Evolutionary conservation across 331 rosid species (phyloP).

Genomic region (Pyracantha coccinea): DNA sequence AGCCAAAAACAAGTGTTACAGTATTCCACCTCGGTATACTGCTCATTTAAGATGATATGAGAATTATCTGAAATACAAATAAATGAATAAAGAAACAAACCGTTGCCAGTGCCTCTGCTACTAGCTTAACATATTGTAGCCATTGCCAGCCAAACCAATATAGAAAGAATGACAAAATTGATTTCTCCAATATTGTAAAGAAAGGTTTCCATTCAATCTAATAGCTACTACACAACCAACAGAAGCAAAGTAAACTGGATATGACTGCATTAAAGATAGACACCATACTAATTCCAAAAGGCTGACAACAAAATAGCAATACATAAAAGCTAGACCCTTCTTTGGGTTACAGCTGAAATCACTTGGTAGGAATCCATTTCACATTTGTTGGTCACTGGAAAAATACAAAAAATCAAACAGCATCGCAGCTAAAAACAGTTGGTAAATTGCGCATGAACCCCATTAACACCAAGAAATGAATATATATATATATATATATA

Average conservation of each 20-base stretch:
- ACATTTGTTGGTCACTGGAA: not conserved
- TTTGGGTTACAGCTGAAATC: not conserved
- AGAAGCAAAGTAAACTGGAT: not conserved
- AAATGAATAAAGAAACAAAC: no score
- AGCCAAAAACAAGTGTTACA: no score
- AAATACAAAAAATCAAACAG: not conserved
- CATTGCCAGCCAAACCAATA: not conserved
- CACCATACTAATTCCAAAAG: not conserved
- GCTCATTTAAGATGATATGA: no score
- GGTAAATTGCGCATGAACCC: not conserved
- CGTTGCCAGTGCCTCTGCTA: no score
- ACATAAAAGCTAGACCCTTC: not conserved
- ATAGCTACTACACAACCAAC: not conserved
- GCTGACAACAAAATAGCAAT: not conserved
- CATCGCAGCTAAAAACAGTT: not conserved
- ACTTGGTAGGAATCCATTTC: not conserved
- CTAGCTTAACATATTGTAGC: not conserved
- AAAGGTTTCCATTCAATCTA: not conserved
- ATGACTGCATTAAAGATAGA: not conserved
- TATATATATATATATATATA: no score
- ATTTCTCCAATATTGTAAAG: not conserved
- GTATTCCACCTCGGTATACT: no score
- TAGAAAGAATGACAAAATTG: not conserved
- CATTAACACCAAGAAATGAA: not conserved
- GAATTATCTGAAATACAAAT: no score